Evolutionary conservation across 1,284 basidiomycete species (phyloP), one percentile per base, ranked within the genome.

Genomic region (Xerocomus amazonicus): DNA sequence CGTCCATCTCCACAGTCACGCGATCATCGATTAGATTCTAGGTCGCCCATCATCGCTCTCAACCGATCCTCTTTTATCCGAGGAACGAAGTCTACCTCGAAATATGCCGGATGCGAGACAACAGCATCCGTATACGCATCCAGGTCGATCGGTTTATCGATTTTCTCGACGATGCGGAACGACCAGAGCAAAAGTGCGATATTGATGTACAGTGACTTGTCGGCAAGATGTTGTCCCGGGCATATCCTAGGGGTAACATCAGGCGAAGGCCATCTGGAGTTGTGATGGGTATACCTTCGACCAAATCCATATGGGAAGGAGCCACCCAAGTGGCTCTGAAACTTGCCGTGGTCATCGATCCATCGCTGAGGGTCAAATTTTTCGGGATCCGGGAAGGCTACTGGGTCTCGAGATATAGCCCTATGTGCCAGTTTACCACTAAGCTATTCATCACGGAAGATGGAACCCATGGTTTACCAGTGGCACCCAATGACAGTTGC

Each of bases 271-370:
- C 8, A 36, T n/a, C 17, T 27, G 31, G 4, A 23, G 31, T 31
- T 9, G 12, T 31, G 16, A 26, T 39, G 9, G 5, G 26, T 63
- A 12, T 45, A 77, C 78, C 79, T 69, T 42, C 82, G 67, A 3
- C 83, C 83, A 56, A 82, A 84, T 0, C 83, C 81, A 53, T 79
- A 86, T 14, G 75, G 68, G 54, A 73, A 83, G 14, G 71, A 69
- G 50, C 68, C 73, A 31, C 19, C 9, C 26, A 83, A 56, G 50
- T 82, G 76, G 1, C 75, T 73, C 27, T 71, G 66, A 12, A 84
- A 53, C n/a, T 64, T 63, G 1, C 79, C 81, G 1, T 76, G 64
- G 5, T 66, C 57, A 19, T 72, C 72, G 7, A 85, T 50, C 83
- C 81, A 86, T 27, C 81, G 71, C 49, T 74, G 70, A 1, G 81